Conservation (phyloP, 2,329 filamentous ascomycete genomes). For the Stagonosporopsis tanaceti region DNA sequence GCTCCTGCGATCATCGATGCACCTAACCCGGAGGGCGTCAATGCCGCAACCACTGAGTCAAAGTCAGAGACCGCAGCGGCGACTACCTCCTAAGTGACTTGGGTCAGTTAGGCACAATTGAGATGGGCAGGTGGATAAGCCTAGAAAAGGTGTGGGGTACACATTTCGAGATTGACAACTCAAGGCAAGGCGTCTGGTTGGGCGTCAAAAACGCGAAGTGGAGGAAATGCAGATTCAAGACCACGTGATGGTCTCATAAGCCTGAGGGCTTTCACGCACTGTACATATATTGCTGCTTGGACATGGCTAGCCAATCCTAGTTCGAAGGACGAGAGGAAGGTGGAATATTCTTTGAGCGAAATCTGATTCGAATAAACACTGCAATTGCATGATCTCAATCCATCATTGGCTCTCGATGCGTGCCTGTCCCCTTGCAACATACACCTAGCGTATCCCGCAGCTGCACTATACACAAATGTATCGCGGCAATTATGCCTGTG, state of each 20-base stretch:
- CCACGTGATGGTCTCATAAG: conserved; percentile 1
- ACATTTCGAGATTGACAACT: conserved; percentile 1
- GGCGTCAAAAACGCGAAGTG: conserved; percentile 1
- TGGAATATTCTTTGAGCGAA: conserved; percentile 14
- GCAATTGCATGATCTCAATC: background rate
- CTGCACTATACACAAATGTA: no score
- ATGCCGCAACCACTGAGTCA: conserved; percentile 11
- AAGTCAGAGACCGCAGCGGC: conserved; percentile 15
- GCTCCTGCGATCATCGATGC: conserved; percentile 9
- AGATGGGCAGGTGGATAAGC: background rate
- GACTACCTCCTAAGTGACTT: conserved; percentile 8
- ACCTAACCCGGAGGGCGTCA: conserved; percentile 13
- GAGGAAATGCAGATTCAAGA: background rate
- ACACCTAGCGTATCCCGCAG: no score
- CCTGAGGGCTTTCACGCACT: conserved; percentile 5
- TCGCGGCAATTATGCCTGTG: no score
- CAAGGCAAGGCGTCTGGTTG: background rate
- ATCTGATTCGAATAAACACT: conserved; percentile 3
- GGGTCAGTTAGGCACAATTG: background rate
- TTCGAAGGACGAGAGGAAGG: background rate
- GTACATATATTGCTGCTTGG: conserved; percentile 22
- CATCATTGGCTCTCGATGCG: background rate
- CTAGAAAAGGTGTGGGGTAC: background rate
- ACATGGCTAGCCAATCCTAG: conserved; percentile 1
- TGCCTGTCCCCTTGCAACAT: background rate